These are phyloP conservation scores for Phenoliferia sp. DNA, from an alignment of 1,284 basidiomycete genomes.

Conservation along the genomic window DNA sequence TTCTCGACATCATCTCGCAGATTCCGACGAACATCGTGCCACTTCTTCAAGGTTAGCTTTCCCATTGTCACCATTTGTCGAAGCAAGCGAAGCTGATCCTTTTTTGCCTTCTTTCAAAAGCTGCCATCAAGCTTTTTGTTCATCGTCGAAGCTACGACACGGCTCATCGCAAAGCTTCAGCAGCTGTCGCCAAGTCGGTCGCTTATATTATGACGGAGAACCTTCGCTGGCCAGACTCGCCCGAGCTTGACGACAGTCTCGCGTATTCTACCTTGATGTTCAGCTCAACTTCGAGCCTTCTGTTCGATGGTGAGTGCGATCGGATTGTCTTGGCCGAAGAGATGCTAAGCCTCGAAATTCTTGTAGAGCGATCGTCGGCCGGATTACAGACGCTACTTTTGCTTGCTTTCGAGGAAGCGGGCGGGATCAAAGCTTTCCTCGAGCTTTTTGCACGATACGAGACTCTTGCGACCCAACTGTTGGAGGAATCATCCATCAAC, in stretches of 20 bases:
- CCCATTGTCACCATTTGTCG: neutral
- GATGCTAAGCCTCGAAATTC: too few species aligned
- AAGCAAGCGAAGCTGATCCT: constrained; percentile 11
- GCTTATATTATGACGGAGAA: constrained; percentile 70
- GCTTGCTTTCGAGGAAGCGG: constrained; percentile 63
- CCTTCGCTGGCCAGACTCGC: constrained; percentile 55
- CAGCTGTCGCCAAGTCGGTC: constrained; percentile 61
- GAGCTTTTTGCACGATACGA: constrained; percentile 56
- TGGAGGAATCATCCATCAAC: constrained; percentile 3
- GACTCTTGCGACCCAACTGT: constrained; percentile 23
- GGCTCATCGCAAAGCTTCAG: constrained; percentile 71
- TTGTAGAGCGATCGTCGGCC: constrained; percentile 42
- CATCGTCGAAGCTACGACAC: constrained; percentile 72
- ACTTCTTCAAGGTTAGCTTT: constrained; percentile 74
- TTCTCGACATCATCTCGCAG: constrained; percentile 75
- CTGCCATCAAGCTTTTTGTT: constrained; percentile 72
- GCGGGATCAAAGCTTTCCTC: constrained; percentile 68
- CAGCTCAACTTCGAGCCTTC: constrained; percentile 62
- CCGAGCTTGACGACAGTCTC: constrained; percentile 47
- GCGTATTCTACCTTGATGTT: constrained; percentile 62
- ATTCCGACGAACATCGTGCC: constrained; percentile 72
- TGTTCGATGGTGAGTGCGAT: constrained; percentile 79
- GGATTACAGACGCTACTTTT: constrained; percentile 75
- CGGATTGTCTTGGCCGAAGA: too few species aligned
- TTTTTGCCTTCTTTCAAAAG: constrained; percentile 7